Percentiles rank a stretch among this genome's conserved stretches.
Conservation (phyloP, 169 alveolate genomes). For the Eimeria maxima region DNA sequence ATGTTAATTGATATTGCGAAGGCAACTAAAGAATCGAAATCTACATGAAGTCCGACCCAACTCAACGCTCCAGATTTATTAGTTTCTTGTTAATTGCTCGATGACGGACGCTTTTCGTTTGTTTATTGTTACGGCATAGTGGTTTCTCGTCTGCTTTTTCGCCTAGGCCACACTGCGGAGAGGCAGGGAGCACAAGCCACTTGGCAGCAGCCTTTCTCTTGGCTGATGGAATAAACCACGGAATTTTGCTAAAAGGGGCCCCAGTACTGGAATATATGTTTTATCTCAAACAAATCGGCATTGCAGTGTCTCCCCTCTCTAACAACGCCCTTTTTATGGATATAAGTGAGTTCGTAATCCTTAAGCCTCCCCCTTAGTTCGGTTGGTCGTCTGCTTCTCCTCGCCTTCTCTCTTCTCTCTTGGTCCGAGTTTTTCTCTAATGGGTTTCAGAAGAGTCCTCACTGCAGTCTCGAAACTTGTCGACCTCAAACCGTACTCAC, state of each 20-base stretch:
- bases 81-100: background rate
- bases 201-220: slow-evolving; percentile 93
- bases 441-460: background rate
- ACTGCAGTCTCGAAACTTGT: background rate
- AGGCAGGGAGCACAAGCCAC: slow-evolving; percentile 94
- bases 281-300: slow-evolving; percentile 95
- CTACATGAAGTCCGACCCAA: background rate
- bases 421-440: background rate
- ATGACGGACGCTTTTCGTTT: background rate
- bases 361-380: background rate
- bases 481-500: background rate
- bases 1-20: background rate
- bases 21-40: background rate
- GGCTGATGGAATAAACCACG: slow-evolving; percentile 95
- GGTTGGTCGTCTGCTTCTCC: background rate
- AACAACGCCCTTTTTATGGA: slow-evolving; percentile 93
- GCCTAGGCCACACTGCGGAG: slow-evolving; percentile 97
- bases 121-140: background rate
- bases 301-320: slow-evolving; percentile 96
- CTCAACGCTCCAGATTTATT: background rate
- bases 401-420: background rate
- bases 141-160: slow-evolving; percentile 31
- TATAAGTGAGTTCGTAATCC: slow-evolving; percentile 53
- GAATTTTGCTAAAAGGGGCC: slow-evolving; percentile 89
- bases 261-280: slow-evolving; percentile 94